Base-by-base conservation (phyloP, 1,284 basidiomycete genomes). In the Irpex sp. region DNA sequence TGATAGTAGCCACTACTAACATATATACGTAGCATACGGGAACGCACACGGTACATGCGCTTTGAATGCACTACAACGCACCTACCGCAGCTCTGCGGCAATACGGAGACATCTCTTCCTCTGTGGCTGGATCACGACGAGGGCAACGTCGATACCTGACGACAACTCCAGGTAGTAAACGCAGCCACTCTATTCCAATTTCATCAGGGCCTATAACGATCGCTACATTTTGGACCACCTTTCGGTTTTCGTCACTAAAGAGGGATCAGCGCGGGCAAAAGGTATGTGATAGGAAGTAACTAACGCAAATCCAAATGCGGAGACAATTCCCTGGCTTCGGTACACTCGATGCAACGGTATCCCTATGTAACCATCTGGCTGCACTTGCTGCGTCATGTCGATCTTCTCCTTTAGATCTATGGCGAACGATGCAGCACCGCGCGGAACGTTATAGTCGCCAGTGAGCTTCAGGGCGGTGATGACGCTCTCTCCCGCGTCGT, bases 401-500 rank as follows among this genome's bases (percentile, higher is more conserved):
- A 51, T 9, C 17, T 9, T 26, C 8, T 21, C n/a, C 1, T 51
- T 17, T 9, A 17, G 9, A 9, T 51, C 17, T 11, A 37, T 33
- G 13, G 11, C 7, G 35, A 17, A 56, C 21, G 31, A 56, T 4
- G 36, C 33, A 11, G 21, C 68, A 1, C 72, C 72, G 6, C 72
- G 58, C 7, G 72, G 72, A 31, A 72, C 71, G 57, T 71, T 67
- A 26, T 66, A 60, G 61, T 73, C 68, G 9, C 71, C 72, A 1
- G 70, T 73, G 53, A 73, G 65, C 61, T 72, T 73, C 65, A 65
- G 66, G 7, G 68, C 72, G 9, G 57, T 62, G 17, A 73, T 26
- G 26, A 58, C 58, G 7, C 56, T 39, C 5, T 43, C 36, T 4
- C 19, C 37, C n/a, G 59, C 21, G 21, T 60, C 49, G 64, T 65